phyloP scores from a whole-genome alignment of 2,329 filamentous ascomycete species.

The Cucurbitaria berberidis region DNA sequence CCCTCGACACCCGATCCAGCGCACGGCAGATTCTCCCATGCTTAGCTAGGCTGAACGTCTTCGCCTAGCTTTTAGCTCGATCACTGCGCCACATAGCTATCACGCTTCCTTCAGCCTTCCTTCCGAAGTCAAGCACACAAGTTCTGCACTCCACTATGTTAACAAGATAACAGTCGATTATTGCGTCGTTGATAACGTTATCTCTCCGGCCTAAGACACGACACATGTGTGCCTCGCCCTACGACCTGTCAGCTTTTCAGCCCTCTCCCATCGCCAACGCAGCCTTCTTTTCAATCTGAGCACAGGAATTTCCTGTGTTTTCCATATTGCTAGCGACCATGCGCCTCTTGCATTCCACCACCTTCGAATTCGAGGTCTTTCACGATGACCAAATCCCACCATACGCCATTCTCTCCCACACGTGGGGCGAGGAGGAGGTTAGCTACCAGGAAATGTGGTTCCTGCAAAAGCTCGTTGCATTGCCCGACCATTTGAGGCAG shows the following conservation, averaged over 20 bases:
- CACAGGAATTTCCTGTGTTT: too few relatives aligned
- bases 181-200: too few relatives aligned
- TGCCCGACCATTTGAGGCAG: not conserved
- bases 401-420: conserved; percentile 24
- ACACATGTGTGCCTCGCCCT: too few relatives aligned
- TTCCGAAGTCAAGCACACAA: not conserved
- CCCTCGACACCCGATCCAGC: not conserved
- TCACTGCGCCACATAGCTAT: not conserved
- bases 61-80: too few relatives aligned
- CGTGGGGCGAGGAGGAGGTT: conserved; percentile 19
- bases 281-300: too few relatives aligned
- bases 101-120: not conserved
- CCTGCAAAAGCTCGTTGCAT: not conserved
- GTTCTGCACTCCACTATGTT: too few relatives aligned
- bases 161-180: too few relatives aligned
- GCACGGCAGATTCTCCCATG: not conserved
- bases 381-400: conserved; percentile 8
- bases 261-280: too few relatives aligned
- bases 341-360: conserved; percentile 1
- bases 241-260: too few relatives aligned
- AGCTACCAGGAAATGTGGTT: conserved; percentile 15
- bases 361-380: conserved; percentile 5
- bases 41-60: too few relatives aligned
- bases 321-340: not conserved
- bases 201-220: too few relatives aligned